These are phyloP conservation scores for Penicillium daleae DNA, from an alignment of 495 filamentous ascomycete species.

Conservation along the genomic window DNA sequence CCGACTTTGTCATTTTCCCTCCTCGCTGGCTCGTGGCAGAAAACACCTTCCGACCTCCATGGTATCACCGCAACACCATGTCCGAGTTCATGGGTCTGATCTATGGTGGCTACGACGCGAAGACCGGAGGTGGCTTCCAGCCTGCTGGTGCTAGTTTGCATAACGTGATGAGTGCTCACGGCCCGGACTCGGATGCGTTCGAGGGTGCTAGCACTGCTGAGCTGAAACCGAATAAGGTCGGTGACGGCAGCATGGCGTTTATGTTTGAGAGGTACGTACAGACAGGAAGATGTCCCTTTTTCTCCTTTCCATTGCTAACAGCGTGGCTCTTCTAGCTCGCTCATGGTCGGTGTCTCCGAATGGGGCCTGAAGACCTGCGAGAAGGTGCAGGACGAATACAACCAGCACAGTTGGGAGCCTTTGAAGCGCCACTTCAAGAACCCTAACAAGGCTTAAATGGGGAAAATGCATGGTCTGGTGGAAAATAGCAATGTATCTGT, in stretches of 20 bases:
- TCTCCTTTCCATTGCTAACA: not conserved
- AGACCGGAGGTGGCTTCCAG: slow-evolving; percentile 65
- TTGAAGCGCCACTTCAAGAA: slow-evolving; percentile 77
- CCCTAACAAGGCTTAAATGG: slow-evolving; percentile 45
- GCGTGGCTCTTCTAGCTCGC: slow-evolving; percentile 49
- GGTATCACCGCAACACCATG: slow-evolving; percentile 85
- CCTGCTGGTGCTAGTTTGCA: slow-evolving; percentile 65
- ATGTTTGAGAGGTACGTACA: slow-evolving; percentile 64
- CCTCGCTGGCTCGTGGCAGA: slow-evolving; percentile 80
- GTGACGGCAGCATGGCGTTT: slow-evolving; percentile 66
- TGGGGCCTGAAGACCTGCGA: slow-evolving; percentile 84
- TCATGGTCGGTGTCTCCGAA: slow-evolving; percentile 91
- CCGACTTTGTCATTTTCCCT: slow-evolving; percentile 84
- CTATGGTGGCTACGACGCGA: slow-evolving; percentile 69
- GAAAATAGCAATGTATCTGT: slow-evolving; percentile 10
- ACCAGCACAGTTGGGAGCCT: slow-evolving; percentile 81
- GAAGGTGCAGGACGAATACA: slow-evolving; percentile 85
- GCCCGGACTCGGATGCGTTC: slow-evolving; percentile 60
- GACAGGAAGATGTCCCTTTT: slow-evolving; percentile 15
- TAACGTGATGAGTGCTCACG: slow-evolving; percentile 67
- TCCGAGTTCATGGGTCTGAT: slow-evolving; percentile 62
- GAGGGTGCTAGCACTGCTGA: slow-evolving; percentile 62
- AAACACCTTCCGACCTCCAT: slow-evolving; percentile 80
- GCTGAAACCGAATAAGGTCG: slow-evolving; percentile 61
- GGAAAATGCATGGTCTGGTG: not conserved